Base-by-base conservation (phyloP, 768 basidiomycete species). In the Peribolospora baueri region DNA sequence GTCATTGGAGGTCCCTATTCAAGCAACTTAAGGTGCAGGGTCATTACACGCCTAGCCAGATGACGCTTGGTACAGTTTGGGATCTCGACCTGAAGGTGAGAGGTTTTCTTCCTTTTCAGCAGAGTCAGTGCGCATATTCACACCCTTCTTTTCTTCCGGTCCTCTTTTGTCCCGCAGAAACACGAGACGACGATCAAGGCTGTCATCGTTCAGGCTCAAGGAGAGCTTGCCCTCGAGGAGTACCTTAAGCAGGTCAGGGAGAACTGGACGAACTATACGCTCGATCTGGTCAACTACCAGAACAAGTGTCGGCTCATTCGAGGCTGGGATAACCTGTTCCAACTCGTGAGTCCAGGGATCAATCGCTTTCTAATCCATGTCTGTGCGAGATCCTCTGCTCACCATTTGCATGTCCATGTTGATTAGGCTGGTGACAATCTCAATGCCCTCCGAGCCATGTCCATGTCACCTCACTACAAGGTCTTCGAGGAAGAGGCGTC, bases 1-100 rank as follows among this genome's bases (percentile, higher is more conserved):
- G 93, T 56, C 93, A 98, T 66, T 98, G 93, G 93, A 84, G 87
- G 64, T 84, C 91, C 66, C 71, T 98, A 25, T 93, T 91, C 76
- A 97, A 95, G 67, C 76, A 75, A 11, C 70, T 98, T 54, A 74
- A 77, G 57, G 67, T 90, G 54, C 75, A 84, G 3, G 72, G 79
- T 3, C 78, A 81, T 52, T 81, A 84, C 56, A 82, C 76, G 61
- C 71, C 90, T 55, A 76, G 79, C 1, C 69, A 81, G 82, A 83
- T 98, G 82, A 93, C 86, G 0, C 74, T 98, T 46, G 93, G 93
- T 4, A 78, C 90, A 65, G 88, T 97, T 2, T 98, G 97, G 65
- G 93, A 97, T 62, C 71, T 98, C 68, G 93, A 97, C 67, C 71
- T 97, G 61, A 90, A 87, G 72, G 79, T 76, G 68, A 97, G 25